These are phyloP conservation scores for Aspergillus coremiiformis DNA, from an alignment of 495 filamentous ascomycete genomes.

Conservation along the genomic window DNA sequence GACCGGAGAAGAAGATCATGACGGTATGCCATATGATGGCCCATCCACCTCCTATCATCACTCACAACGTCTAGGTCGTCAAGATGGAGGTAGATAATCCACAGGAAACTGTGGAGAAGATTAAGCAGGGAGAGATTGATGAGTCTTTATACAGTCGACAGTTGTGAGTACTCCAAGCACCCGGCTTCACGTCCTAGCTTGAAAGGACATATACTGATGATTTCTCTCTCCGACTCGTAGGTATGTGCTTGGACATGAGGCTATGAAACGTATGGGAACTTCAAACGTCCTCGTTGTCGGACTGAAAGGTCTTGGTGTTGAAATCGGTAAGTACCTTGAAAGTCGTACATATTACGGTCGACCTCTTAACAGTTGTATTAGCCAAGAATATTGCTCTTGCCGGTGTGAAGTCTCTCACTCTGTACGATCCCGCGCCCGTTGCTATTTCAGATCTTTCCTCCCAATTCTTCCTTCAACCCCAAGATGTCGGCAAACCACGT, in stretches of 20 bases:
- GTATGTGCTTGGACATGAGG: constrained; percentile 96
- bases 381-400: constrained; percentile 98
- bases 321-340: constrained; percentile 58
- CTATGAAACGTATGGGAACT: constrained; percentile 98
- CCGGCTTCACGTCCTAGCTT: not conserved
- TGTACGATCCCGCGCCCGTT: constrained; percentile 77
- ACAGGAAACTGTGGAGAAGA: constrained; percentile 46
- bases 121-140: constrained; percentile 75
- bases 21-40: constrained; percentile 50
- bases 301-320: constrained; percentile 87
- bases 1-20: constrained; percentile 77
- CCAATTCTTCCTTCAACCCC: constrained; percentile 86
- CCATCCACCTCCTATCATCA: not conserved
- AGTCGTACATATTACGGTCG: not conserved
- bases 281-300: constrained; percentile 93
- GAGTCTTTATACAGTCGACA: constrained; percentile 97
- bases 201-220: not conserved
- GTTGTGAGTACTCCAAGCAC: constrained; percentile 47
- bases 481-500: constrained; percentile 88
- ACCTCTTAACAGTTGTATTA: constrained; percentile 20
- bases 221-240: constrained; percentile 20
- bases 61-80: constrained; percentile 44
- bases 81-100: constrained; percentile 77
- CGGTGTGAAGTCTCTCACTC: constrained; percentile 81
- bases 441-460: constrained; percentile 82